Conservation (phyloP, 495 filamentous ascomycete genomes). For the Collariella sp. region DNA sequence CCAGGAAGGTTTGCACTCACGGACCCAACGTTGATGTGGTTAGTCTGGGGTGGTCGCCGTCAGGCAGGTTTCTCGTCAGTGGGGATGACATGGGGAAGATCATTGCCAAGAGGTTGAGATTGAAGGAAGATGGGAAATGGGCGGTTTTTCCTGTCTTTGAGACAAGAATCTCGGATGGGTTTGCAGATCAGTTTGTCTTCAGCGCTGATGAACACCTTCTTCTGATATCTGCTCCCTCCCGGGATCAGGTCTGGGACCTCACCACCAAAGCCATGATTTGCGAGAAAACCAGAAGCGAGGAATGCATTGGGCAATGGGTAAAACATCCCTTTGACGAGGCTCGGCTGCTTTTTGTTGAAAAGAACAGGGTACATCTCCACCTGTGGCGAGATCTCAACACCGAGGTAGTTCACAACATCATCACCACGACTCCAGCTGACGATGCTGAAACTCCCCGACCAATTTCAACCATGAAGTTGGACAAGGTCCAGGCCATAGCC, state of each 20-base stretch:
- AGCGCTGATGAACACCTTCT: not conserved
- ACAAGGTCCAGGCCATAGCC: not conserved
- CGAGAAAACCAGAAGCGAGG: not conserved
- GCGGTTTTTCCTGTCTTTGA: not conserved
- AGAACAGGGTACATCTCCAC: not conserved
- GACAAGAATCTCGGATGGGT: not conserved
- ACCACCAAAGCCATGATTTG: not conserved
- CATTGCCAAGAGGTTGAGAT: not conserved
- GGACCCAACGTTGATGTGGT: not conserved
- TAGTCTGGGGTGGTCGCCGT: not conserved
- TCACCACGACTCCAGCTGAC: not conserved
- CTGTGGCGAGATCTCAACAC: not conserved
- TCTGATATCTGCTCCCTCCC: not conserved
- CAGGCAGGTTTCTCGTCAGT: not conserved
- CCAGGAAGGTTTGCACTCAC: not conserved
- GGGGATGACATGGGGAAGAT: not conserved
- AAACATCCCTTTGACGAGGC: not conserved
- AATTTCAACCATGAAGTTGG: not conserved
- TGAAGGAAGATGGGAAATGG: slow-evolving; percentile 2
- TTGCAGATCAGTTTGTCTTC: not conserved
- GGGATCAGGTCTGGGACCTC: slow-evolving; percentile 1
- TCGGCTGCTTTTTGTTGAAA: not conserved
- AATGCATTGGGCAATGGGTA: not conserved
- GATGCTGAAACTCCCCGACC: not conserved
- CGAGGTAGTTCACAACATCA: not conserved